Percentiles rank a stretch among this genome's conserved stretches.
Evolutionary conservation across 495 filamentous ascomycete genomes (phyloP).

Genomic region (Jackrogersella multiformis): DNA sequence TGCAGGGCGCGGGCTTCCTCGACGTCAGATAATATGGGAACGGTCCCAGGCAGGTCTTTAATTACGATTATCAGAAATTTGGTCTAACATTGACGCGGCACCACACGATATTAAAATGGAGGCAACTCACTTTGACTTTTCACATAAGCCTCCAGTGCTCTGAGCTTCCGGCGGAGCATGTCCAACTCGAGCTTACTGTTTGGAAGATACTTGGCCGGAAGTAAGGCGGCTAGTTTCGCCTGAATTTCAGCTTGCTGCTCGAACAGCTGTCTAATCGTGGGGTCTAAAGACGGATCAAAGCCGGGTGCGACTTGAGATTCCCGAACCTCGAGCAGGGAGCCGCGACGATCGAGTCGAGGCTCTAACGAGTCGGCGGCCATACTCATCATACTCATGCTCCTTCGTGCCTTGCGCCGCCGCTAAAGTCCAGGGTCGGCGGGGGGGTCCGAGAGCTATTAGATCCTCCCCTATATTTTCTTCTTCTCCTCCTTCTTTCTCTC

Average conservation of each 20-base stretch:
- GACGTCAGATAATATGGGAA: constrained; percentile 56
- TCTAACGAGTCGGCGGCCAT: constrained; percentile 46
- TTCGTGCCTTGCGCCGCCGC: constrained; percentile 31
- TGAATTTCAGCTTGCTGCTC: constrained; percentile 62
- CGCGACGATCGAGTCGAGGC: constrained; percentile 47
- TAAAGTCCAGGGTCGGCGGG: constrained; percentile 24
- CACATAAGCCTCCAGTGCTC: constrained; percentile 53
- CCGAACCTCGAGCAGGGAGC: constrained; percentile 43
- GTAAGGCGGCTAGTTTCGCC: constrained; percentile 55
- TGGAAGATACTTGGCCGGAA: constrained; percentile 56
- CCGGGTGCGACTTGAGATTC: constrained; percentile 45
- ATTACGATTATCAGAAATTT: constrained; percentile 48
- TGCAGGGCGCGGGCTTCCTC: constrained; percentile 60
- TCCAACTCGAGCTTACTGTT: constrained; percentile 56
- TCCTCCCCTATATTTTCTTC: constrained; percentile 3
- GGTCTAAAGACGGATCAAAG: constrained; percentile 54
- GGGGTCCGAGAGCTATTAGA: constrained; percentile 10
- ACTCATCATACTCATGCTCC: constrained; percentile 25
- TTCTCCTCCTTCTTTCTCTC: constrained; percentile 1
- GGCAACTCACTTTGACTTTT: constrained; percentile 55
- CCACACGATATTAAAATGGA: constrained; percentile 22
- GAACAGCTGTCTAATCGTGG: constrained; percentile 56
- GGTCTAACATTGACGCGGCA: constrained; percentile 8
- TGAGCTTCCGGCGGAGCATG: constrained; percentile 59
- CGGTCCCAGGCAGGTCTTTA: constrained; percentile 54